phyloP scores from a whole-genome alignment of 371 early-diverging fungal species.

The Chytridium lagenaria region DNA sequence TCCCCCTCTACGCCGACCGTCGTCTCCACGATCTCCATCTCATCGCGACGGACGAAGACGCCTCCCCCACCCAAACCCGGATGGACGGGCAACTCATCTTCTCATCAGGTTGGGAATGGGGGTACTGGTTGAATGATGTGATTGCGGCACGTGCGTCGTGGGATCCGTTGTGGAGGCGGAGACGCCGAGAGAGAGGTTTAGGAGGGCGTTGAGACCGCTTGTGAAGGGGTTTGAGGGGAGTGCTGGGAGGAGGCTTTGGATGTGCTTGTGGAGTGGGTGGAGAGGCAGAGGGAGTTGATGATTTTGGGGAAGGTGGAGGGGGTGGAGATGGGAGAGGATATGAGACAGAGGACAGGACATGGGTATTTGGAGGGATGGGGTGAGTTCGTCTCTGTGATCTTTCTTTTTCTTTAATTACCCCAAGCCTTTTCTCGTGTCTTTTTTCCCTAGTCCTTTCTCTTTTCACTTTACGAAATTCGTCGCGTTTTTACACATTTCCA shows the following conservation, averaged over 20 bases:
- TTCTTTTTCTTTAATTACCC: neutral
- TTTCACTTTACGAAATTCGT: too few species aligned
- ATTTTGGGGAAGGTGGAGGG: conserved; percentile 25
- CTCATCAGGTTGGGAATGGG: conserved; percentile 36
- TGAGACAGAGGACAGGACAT: conserved; percentile 27
- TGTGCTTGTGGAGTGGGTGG: conserved; percentile 25
- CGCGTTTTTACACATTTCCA: too few species aligned
- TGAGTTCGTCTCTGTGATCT: conserved; percentile 11
- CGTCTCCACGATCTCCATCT: conserved; percentile 34
- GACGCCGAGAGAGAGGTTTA: too few species aligned
- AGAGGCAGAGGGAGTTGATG: conserved; percentile 24
- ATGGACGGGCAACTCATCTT: conserved; percentile 38
- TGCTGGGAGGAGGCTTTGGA: conserved; percentile 16
- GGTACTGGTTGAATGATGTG: conserved; percentile 38
- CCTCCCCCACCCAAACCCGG: conserved; percentile 8
- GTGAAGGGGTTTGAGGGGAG: conserved; percentile 17
- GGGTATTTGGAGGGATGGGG: conserved; percentile 40
- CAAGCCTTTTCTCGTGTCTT: too few species aligned
- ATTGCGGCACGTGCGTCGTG: conserved; percentile 32
- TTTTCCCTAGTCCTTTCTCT: too few species aligned
- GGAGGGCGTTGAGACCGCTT: conserved; percentile 18
- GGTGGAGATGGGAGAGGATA: neutral
- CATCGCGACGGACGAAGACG: conserved; percentile 29
- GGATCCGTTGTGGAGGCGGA: conserved; percentile 27
- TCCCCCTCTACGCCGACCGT: conserved; percentile 33